Percentiles rank a stretch among this genome's conserved stretches.
Evolutionary conservation across 345 rosid genomes (phyloP).

Genomic region (Physaria fendleri): DNA sequence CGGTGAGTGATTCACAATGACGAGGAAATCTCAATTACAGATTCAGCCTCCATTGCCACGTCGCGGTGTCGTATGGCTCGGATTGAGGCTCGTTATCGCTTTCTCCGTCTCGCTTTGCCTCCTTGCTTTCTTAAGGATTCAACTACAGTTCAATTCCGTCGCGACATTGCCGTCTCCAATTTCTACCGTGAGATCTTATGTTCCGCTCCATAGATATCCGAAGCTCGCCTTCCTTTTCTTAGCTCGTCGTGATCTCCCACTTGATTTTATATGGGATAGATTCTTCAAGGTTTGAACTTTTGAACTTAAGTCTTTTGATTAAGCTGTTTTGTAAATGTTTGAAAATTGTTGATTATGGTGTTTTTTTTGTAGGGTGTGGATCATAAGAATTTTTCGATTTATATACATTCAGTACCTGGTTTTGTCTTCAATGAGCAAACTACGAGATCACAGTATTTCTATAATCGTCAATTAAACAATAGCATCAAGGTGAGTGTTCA

Average conservation of each 20-base stretch:
- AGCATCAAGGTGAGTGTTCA: conserved; percentile 57
- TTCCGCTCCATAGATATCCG: conserved; percentile 27
- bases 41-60: conserved; percentile 21
- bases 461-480: conserved; percentile 60
- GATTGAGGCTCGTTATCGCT: conserved; percentile 58
- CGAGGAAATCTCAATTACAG: conserved; percentile 39
- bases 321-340: background rate
- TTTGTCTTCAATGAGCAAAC: conserved; percentile 63
- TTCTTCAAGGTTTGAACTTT: conserved; percentile 90
- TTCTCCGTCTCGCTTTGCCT: conserved; percentile 54
- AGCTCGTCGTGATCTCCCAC: conserved; percentile 54
- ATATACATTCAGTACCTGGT: conserved; percentile 73
- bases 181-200: conserved; percentile 32
- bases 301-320: background rate
- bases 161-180: conserved; percentile 13
- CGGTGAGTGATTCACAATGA: conserved; percentile 33
- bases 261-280: conserved; percentile 64
- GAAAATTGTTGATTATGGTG: background rate
- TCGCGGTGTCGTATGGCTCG: conserved; percentile 52
- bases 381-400: conserved; percentile 53
- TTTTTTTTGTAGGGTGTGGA: conserved; percentile 51
- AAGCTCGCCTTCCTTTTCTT: conserved; percentile 72
- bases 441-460: conserved; percentile 57
- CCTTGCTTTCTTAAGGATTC: conserved; percentile 56
- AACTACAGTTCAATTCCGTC: conserved; percentile 29